Evolutionary conservation across 202 grass and related monocot species (phyloP), one percentile per base, ranked within the genome.

Genomic region (Tripidium arundinaceum): DNA sequence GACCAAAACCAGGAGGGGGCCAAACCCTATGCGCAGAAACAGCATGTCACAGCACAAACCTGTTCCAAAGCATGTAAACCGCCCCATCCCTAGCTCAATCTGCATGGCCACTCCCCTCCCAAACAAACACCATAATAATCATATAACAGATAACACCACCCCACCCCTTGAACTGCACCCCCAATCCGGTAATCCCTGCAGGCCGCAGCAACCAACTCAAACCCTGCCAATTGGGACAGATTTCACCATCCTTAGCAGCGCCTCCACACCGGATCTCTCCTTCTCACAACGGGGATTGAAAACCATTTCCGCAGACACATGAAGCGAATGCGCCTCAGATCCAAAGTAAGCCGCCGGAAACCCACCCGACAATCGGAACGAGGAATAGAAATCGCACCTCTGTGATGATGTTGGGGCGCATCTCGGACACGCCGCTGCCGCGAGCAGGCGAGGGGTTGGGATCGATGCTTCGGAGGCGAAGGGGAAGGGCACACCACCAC

Each of bases 381-480:
- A n/a, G n/a, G 54, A 8, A 61, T 68, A 7, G 47, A 80, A 78
- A 74, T 82, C 86, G 73, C 65, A 98, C 96, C 96, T 98, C 96
- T 7, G 96, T 93, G 70, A 98, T 79, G 77, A 95, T 83, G 84
- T 95, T 98, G 45, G 92, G 83, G 50, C 96, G 85, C 96, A 98
- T 98, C 88, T 89, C 86, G 68, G n/a, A 66, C 22, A 46, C 74
- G 21, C 62, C 31, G 57, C 63, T 38, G 67, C 45, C 11, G 76
- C 24, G 8, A 21, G 36, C 10, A 26, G 0, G 14, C 25, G 3
- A 45, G 6, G 42, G 54, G 46, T 42, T 8, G 7, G 60, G 77
- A 85, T 70, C 42, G 84, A 87, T 57, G 73, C 79, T 67, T 45
- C 19, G 34, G 38, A 26, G 81, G 31, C 6, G 64, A 28, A 25